Evolutionary conservation across 2,329 filamentous ascomycete species (phyloP).

Genomic region (Macrophomina tecta): DNA sequence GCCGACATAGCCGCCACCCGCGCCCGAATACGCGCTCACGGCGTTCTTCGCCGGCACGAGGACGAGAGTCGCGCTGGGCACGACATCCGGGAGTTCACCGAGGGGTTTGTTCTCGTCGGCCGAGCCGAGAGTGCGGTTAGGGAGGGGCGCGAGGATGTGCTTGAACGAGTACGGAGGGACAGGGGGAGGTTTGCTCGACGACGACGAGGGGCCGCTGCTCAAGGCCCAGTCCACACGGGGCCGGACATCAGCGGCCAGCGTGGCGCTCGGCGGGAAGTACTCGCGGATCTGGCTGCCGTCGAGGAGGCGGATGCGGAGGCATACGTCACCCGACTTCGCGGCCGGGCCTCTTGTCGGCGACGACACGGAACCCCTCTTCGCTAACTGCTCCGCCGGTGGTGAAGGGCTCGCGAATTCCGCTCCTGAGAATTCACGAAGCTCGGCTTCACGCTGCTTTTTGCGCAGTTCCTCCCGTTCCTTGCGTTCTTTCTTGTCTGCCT

Average conservation of each 20-base stretch:
- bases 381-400: not conserved
- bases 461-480: constrained; percentile 49
- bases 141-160: constrained; percentile 78
- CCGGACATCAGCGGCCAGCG: constrained; percentile 70
- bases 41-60: constrained; percentile 73
- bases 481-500: constrained; percentile 75
- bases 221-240: constrained; percentile 75
- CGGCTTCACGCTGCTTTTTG: constrained; percentile 40
- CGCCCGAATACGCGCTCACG: constrained; percentile 62
- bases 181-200: constrained; percentile 32
- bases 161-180: constrained; percentile 78
- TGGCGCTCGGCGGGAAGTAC: constrained; percentile 70
- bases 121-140: constrained; percentile 75
- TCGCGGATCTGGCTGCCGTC: constrained; percentile 81
- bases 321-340: constrained; percentile 41
- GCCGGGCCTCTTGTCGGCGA: constrained; percentile 34
- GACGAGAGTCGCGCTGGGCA: constrained; percentile 81
- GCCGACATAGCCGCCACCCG: constrained; percentile 31
- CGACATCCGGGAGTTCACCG: constrained; percentile 68
- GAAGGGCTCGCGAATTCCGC: constrained; percentile 4
- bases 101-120: constrained; percentile 75
- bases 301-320: constrained; percentile 78
- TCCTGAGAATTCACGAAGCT: constrained; percentile 12
- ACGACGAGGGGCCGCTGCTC: constrained; percentile 12
- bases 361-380: constrained; percentile 10